phyloP scores from a whole-genome alignment of 208 protist genomes.

The Herpetomonas samuelpessoai region DNA sequence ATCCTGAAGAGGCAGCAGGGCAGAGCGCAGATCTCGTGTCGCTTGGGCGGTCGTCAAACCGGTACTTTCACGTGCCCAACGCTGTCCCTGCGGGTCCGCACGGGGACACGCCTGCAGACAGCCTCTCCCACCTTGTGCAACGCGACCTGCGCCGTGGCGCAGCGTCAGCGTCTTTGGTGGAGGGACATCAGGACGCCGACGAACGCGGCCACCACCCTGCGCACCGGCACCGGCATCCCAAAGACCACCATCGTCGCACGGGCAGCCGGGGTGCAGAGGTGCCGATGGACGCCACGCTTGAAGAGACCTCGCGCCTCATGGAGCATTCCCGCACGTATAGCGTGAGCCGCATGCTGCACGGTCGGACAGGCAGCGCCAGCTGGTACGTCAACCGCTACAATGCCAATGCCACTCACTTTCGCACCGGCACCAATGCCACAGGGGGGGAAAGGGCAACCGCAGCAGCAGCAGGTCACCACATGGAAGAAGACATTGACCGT shows the following conservation, averaged over 20 bases:
- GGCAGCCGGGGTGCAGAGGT: too few species aligned
- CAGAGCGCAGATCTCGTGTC: neutral
- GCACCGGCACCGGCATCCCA: too few species aligned
- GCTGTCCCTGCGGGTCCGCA: constrained; percentile 5
- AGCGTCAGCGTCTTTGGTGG: constrained; percentile 9
- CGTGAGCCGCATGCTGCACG: constrained; percentile 27
- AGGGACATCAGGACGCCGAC: too few species aligned
- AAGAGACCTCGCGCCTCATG: neutral
- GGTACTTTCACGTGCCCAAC: constrained; percentile 6
- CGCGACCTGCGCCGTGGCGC: too few species aligned
- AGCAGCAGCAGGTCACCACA: neutral
- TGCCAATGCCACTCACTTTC: constrained; percentile 21
- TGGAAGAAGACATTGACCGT: constrained; percentile 48
- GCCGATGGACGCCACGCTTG: too few species aligned
- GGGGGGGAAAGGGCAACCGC: neutral
- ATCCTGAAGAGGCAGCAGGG: too few species aligned
- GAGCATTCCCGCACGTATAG: neutral
- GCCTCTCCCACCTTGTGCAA: neutral
- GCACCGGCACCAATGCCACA: constrained; percentile 4
- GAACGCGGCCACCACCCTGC: too few species aligned
- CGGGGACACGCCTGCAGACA: too few species aligned
- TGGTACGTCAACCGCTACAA: constrained; percentile 57
- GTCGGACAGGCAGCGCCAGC: constrained; percentile 49
- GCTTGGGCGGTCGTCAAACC: neutral
- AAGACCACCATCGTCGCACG: too few species aligned